Percentiles rank a stretch among this genome's conserved stretches.
phyloP scores from a whole-genome alignment of 257 asterid species.

The Ehretia macrophylla region DNA sequence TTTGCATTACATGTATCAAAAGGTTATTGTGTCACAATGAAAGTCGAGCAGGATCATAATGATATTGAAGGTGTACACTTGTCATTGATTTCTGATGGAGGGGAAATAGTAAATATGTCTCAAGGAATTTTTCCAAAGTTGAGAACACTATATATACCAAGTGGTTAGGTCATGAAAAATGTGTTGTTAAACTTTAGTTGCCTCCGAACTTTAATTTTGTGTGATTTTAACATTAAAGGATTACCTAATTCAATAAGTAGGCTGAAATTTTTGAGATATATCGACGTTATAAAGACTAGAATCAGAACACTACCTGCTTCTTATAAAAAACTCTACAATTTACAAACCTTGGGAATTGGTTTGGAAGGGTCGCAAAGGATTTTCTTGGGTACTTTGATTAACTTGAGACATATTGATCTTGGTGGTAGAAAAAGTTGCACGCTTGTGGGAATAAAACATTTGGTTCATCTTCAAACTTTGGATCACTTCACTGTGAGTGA shows the following conservation, averaged over 20 bases:
- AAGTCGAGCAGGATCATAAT: neutral
- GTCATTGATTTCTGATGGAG: neutral
- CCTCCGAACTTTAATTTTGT: constrained; percentile 7
- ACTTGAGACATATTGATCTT: constrained; percentile 11
- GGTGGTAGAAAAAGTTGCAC: neutral
- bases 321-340: too few relatives aligned
- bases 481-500: constrained; percentile 5
- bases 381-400: constrained; percentile 1
- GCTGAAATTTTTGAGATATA: constrained; percentile 13
- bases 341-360: constrained; percentile 11
- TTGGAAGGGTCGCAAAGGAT: neutral
- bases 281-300: neutral
- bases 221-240: neutral
- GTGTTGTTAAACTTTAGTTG: neutral
- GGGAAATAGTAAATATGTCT: too few relatives aligned
- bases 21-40: constrained; percentile 3
- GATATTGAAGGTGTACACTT: neutral
- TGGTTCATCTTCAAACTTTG: constrained; percentile 16
- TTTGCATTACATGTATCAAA: constrained; percentile 9
- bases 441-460: constrained; percentile 12
- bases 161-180: neutral
- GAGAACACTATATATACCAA: constrained; percentile 1
- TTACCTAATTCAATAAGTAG: constrained; percentile 12
- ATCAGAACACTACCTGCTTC: too few relatives aligned
- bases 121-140: neutral